Evolutionary conservation across 176 grass and related monocot genomes (phyloP), one percentile per base, ranked within the genome.

Genomic region (Paspalum notatum): DNA sequence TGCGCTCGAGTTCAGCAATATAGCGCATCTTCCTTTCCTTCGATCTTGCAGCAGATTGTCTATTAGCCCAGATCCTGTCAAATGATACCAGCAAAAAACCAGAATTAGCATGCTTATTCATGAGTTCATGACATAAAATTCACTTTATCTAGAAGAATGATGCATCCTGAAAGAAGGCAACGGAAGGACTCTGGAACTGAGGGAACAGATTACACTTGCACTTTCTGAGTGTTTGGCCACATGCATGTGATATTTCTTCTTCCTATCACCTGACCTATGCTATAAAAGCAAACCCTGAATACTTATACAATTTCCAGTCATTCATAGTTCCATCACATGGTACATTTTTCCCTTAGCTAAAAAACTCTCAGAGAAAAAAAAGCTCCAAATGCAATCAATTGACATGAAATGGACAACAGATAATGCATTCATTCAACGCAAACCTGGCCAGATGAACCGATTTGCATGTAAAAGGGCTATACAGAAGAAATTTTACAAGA

Each of bases 1-100:
- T 86, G 53, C 53, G 80, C 78, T 94, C 92, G 7, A 94, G 89
- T 84, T 94, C 92, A 67, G 70, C 75, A 77, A 94, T 91, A 72
- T 94, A 94, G 37, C 87, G 89, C 74, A 91, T 88, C 76, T 94
- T 94, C 71, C 89, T 94, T 91, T 94, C 92, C 71, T 94, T 94
- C 7, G 92, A 94, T 89, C 92, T 94, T 57, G 89, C 92, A 48
- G 92, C 92, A 21, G 92, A 94, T 72, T 94, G 88, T 73, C 92
- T 91, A 60, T 94, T 94, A 51, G 92, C 92, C 92, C 88, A 94
- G 89, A 91, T 94, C 85, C 92, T 94, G 49, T 65, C 12, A 76
- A 79, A 77, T 44, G 63, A 72, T 17, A 53, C 7, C 14, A 78
- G 39, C 47, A 80, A 76, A 39, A 62, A 21, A 61, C 57, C 77